Percentiles rank a stretch among this genome's conserved stretches.
Conservation (phyloP, 306 rosid species). For the Begonia fuchsioides region DNA sequence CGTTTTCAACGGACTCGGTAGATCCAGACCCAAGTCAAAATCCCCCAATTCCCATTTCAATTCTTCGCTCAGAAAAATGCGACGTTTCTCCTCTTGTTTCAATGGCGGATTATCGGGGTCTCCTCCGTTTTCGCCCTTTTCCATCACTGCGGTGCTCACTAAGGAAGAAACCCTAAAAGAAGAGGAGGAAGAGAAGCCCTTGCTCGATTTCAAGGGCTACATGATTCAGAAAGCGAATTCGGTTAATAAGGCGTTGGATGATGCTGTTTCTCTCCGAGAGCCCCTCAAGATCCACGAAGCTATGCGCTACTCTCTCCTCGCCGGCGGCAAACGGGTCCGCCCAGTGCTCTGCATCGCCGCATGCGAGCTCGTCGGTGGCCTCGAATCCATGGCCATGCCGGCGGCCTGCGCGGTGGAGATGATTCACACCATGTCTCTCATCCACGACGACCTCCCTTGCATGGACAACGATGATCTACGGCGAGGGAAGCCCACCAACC, state of each 20-base stretch:
- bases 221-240: constrained; percentile 22
- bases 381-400: constrained; percentile 20
- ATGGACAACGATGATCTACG: constrained; percentile 63
- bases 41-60: not conserved
- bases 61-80: constrained; percentile 3
- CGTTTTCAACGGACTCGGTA: constrained; percentile 9
- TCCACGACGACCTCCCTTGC: constrained; percentile 51
- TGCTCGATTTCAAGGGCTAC: constrained; percentile 29
- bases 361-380: constrained; percentile 39
- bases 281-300: constrained; percentile 38
- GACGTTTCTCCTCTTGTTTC: constrained; percentile 6
- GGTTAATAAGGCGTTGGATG: constrained; percentile 30
- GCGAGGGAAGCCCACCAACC: constrained; percentile 43
- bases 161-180: constrained; percentile 4
- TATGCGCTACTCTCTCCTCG: constrained; percentile 55
- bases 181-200: constrained; percentile 5
- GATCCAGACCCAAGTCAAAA: constrained; percentile 12
- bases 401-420: constrained; percentile 48
- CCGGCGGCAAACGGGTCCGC: constrained; percentile 50
- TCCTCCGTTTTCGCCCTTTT: constrained; percentile 4
- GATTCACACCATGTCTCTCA: constrained; percentile 53
- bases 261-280: constrained; percentile 20
- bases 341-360: constrained; percentile 48
- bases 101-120: not conserved
- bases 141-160: constrained; percentile 15